phyloP scores from a whole-genome alignment of 2,329 filamentous ascomycete species.

The Penicillium sp. region DNA sequence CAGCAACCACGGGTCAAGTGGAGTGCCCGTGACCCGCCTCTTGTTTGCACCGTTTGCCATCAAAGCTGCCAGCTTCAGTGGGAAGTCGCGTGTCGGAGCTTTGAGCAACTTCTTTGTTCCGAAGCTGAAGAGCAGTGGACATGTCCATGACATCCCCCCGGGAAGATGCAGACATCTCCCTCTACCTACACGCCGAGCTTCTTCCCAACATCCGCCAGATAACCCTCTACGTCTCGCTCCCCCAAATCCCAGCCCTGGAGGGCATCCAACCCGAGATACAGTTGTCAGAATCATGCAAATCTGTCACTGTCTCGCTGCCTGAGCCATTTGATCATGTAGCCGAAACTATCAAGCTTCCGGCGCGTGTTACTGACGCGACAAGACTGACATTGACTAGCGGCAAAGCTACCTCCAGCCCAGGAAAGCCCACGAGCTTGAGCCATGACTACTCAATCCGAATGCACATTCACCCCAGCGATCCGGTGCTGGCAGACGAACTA shows the following conservation, averaged over 20 bases:
- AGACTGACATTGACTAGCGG: constrained; percentile 22
- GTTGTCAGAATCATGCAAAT: constrained; percentile 39
- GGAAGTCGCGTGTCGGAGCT: no score
- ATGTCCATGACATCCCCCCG: constrained; percentile 2
- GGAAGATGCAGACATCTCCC: constrained; percentile 10
- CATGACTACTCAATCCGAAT: constrained; percentile 57
- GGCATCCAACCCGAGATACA: constrained; percentile 24
- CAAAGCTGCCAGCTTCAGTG: background rate
- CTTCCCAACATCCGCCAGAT: constrained; percentile 62
- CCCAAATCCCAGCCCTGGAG: constrained; percentile 12
- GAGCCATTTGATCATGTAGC: constrained; percentile 21
- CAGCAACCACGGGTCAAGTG: background rate
- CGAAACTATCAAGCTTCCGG: constrained; percentile 53
- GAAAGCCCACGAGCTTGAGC: constrained; percentile 27
- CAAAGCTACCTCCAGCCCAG: background rate
- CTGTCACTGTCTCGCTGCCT: constrained; percentile 41
- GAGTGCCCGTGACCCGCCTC: background rate
- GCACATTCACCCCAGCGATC: constrained; percentile 48
- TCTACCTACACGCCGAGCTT: constrained; percentile 60
- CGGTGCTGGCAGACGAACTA: constrained; percentile 23
- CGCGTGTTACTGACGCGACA: constrained; percentile 33
- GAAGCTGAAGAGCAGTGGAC: background rate
- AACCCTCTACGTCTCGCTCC: constrained; percentile 57
- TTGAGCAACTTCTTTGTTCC: background rate
- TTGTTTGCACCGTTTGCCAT: constrained; percentile 3